phyloP scores from a whole-genome alignment of 1,284 basidiomycete genomes.

The Xerocomus cyaneibrunnescens region DNA sequence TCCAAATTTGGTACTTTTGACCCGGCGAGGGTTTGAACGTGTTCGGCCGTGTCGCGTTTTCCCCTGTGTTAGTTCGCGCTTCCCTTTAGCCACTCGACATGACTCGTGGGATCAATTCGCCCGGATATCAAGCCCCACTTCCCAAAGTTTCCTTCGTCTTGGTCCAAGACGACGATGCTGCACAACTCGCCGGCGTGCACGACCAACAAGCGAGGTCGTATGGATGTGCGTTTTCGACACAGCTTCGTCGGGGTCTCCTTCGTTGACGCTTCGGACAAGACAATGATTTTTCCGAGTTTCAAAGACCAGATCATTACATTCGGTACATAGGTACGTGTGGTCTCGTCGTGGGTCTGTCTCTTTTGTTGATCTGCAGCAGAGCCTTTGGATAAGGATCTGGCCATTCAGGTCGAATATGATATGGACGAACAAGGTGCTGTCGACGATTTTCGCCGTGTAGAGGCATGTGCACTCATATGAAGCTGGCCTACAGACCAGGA shows the following conservation, averaged over 20 bases:
- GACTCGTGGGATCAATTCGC: slow-evolving; percentile 40
- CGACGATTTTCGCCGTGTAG: not conserved
- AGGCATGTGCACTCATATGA: slow-evolving; percentile 1
- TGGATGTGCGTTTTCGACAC: slow-evolving; percentile 51
- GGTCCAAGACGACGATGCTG: slow-evolving; percentile 56
- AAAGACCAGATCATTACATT: slow-evolving; percentile 83
- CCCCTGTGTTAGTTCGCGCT: slow-evolving; percentile 22
- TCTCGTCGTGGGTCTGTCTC: not conserved
- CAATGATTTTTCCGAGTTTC: slow-evolving; percentile 78
- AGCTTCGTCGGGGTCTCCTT: slow-evolving; percentile 4
- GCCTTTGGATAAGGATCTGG: slow-evolving; percentile 90
- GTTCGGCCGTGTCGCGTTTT: slow-evolving; percentile 10
- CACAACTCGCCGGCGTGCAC: slow-evolving; percentile 53
- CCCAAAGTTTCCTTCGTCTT: slow-evolving; percentile 63
- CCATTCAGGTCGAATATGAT: slow-evolving; percentile 96
- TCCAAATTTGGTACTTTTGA: slow-evolving; percentile 19
- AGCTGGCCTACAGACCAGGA: slow-evolving; percentile 71
- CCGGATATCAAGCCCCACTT: slow-evolving; percentile 40
- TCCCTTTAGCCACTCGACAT: slow-evolving; percentile 19
- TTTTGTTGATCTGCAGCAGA: slow-evolving; percentile 51
- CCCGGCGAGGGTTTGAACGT: slow-evolving; percentile 7
- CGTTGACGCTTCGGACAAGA: slow-evolving; percentile 43
- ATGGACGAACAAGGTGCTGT: slow-evolving; percentile 96
- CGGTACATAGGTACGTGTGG: slow-evolving; percentile 74
- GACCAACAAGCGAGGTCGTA: slow-evolving; percentile 55